Percentiles rank a stretch among this genome's conserved stretches.
phyloP scores from a whole-genome alignment of 2,329 filamentous ascomycete species.

The Colletotrichum tamarilloi region DNA sequence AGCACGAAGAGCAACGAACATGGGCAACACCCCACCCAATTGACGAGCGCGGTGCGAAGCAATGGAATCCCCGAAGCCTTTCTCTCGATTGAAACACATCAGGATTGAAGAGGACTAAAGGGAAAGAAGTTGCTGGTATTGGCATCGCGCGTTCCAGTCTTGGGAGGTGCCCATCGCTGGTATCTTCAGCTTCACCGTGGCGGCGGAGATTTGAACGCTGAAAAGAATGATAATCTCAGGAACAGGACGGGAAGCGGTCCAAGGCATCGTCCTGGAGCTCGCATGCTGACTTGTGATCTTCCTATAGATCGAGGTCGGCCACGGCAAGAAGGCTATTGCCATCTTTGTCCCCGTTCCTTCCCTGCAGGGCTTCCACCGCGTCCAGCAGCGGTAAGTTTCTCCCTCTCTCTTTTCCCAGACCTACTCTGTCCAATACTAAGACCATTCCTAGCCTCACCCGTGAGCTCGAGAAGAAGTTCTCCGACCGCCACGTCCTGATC shows the following conservation, averaged over 20 bases:
- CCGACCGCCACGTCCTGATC: slow-evolving; percentile 99
- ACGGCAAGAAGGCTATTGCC: slow-evolving; percentile 99
- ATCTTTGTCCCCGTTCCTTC: slow-evolving; percentile 99
- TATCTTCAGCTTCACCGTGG: slow-evolving; percentile 22
- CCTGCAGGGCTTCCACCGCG: slow-evolving; percentile 98
- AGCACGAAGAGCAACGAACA: no score
- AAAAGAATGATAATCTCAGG: slow-evolving; percentile 48
- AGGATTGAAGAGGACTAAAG: not conserved
- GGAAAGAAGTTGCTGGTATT: not conserved
- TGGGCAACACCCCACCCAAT: not conserved
- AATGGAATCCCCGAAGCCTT: not conserved
- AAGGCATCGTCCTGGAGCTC: slow-evolving; percentile 78
- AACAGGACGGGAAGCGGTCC: slow-evolving; percentile 83
- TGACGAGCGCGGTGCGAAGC: not conserved
- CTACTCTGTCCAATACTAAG: not conserved
- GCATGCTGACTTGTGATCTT: slow-evolving; percentile 79
- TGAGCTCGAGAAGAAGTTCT: slow-evolving; percentile 99
- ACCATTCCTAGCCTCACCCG: slow-evolving; percentile 86
- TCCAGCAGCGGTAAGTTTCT: slow-evolving; percentile 94
- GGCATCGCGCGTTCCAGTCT: not conserved
- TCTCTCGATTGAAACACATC: slow-evolving; percentile 29
- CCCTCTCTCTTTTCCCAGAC: not conserved
- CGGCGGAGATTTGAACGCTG: slow-evolving; percentile 39
- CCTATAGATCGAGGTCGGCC: slow-evolving; percentile 97
- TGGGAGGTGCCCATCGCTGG: not conserved